Percentiles rank a stretch among this genome's conserved stretches.
Conservation (phyloP, 768 basidiomycete species). For the Tephrocybe rancida region DNA sequence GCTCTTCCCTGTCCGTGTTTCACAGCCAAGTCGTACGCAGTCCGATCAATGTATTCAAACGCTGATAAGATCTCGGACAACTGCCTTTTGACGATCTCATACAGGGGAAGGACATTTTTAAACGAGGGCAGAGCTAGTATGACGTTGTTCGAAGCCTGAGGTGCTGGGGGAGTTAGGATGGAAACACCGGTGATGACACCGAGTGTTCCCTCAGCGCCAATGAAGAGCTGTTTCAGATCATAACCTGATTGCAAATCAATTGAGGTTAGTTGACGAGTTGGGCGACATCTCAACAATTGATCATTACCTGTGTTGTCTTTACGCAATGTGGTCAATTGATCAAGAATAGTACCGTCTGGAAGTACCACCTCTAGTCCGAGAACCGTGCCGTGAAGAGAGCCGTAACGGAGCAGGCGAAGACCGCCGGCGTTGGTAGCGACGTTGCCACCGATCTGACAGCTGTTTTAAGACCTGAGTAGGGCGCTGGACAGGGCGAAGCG, state of each 20-base stretch:
- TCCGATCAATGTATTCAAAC: constrained; percentile 94
- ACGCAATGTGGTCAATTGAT: constrained; percentile 85
- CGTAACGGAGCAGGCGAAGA: constrained; percentile 91
- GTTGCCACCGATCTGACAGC: constrained; percentile 98
- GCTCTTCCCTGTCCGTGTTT: constrained; percentile 82
- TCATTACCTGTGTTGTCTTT: constrained; percentile 93
- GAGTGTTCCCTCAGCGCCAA: constrained; percentile 95
- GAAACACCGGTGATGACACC: constrained; percentile 95
- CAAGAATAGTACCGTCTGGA: constrained; percentile 89
- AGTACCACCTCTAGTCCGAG: constrained; percentile 95
- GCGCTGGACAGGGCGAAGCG: background rate
- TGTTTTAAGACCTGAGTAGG: constrained; percentile 27
- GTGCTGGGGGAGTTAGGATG: constrained; percentile 85
- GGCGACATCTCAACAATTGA: background rate
- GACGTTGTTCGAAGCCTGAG: constrained; percentile 86
- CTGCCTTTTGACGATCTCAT: constrained; percentile 75
- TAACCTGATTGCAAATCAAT: constrained; percentile 61
- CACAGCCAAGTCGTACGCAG: constrained; percentile 81
- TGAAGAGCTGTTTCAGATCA: constrained; percentile 97
- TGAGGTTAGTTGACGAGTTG: background rate
- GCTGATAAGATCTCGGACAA: constrained; percentile 96
- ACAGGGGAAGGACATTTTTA: constrained; percentile 85
- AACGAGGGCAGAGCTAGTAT: constrained; percentile 89
- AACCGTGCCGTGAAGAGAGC: constrained; percentile 92
- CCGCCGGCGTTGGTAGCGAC: constrained; percentile 98